Evolutionary conservation across 306 rosid genomes (phyloP).

Genomic region (Ammopiptanthus mongolicus): DNA sequence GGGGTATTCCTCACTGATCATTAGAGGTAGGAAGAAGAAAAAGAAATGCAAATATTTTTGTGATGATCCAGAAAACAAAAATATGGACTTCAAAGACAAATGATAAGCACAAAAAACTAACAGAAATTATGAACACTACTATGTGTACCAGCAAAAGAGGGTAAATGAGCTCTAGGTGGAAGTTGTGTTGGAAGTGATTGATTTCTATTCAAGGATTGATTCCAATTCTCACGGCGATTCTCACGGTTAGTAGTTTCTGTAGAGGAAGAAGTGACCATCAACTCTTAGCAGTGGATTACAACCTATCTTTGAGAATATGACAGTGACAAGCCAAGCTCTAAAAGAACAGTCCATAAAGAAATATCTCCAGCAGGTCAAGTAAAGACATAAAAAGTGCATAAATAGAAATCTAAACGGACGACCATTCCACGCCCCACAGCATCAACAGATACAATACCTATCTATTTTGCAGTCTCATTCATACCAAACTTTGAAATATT

Average conservation of each 20-base stretch:
- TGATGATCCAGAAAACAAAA: background rate
- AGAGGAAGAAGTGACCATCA: slow-evolving; percentile 9
- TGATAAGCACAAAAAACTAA: slow-evolving; percentile 9
- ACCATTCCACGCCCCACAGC: background rate
- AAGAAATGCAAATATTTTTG: background rate
- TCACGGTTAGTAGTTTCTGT: slow-evolving; percentile 52
- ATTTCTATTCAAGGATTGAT: slow-evolving; percentile 50
- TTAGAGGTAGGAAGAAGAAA: background rate
- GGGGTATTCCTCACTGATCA: background rate
- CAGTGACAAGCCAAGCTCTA: slow-evolving; percentile 9
- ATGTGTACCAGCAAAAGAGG: slow-evolving; percentile 71
- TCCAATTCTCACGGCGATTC: slow-evolving; percentile 58
- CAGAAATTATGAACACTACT: background rate
- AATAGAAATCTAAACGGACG: background rate
- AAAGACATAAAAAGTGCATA: background rate
- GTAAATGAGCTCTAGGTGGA: slow-evolving; percentile 86
- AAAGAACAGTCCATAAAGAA: background rate
- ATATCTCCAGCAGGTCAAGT: background rate
- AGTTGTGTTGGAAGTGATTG: slow-evolving; percentile 82
- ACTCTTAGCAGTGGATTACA: slow-evolving; percentile 14
- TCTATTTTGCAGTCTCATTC: background rate
- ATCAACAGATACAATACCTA: background rate
- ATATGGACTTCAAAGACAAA: background rate
- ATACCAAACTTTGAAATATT: background rate
- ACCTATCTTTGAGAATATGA: slow-evolving; percentile 12